These are phyloP conservation scores for Bipolaris sorokiniana DNA, from an alignment of 2,329 filamentous ascomycete genomes.

Conservation along the genomic window DNA sequence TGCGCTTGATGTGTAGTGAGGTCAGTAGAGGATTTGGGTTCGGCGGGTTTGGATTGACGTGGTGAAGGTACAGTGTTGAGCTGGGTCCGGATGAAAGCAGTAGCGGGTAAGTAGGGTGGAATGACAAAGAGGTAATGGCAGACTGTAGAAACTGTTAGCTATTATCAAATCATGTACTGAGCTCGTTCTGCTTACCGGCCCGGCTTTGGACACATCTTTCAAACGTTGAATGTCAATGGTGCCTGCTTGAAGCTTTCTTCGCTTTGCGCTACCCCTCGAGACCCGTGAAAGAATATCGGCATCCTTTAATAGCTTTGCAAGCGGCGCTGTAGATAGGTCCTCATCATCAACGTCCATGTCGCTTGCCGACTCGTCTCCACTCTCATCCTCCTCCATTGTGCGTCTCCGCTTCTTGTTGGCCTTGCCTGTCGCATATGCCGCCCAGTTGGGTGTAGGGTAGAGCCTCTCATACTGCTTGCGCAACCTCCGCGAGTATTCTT, in stretches of 20 bases:
- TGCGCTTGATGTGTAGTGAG: constrained; percentile 82
- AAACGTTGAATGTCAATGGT: constrained; percentile 88
- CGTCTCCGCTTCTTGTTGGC: constrained; percentile 57
- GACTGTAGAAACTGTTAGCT: constrained; percentile 53
- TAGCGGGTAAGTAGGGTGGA: constrained; percentile 88
- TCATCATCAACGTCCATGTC: constrained; percentile 59
- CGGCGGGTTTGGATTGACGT: constrained; percentile 76
- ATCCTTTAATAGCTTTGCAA: constrained; percentile 80
- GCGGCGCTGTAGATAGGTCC: constrained; percentile 70
- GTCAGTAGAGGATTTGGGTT: constrained; percentile 88
- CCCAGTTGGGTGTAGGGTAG: constrained; percentile 68
- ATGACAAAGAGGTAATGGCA: constrained; percentile 80
- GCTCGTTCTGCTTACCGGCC: constrained; percentile 60
- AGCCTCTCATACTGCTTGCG: constrained; percentile 75
- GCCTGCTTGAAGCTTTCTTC: constrained; percentile 80
- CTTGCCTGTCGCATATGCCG: constrained; percentile 53
- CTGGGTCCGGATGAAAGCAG: constrained; percentile 88
- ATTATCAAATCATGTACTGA: constrained; percentile 4
- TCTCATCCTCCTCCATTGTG: constrained; percentile 49
- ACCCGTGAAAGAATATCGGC: constrained; percentile 67
- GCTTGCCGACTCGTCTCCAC: constrained; percentile 60
- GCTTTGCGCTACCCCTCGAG: constrained; percentile 60
- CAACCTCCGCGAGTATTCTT: constrained; percentile 81
- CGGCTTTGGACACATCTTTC: constrained; percentile 80
- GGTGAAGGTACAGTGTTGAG: constrained; percentile 85